These are phyloP conservation scores for Talaromyces trachyspermus DNA, from an alignment of 495 filamentous ascomycete species.

Conservation along the genomic window DNA sequence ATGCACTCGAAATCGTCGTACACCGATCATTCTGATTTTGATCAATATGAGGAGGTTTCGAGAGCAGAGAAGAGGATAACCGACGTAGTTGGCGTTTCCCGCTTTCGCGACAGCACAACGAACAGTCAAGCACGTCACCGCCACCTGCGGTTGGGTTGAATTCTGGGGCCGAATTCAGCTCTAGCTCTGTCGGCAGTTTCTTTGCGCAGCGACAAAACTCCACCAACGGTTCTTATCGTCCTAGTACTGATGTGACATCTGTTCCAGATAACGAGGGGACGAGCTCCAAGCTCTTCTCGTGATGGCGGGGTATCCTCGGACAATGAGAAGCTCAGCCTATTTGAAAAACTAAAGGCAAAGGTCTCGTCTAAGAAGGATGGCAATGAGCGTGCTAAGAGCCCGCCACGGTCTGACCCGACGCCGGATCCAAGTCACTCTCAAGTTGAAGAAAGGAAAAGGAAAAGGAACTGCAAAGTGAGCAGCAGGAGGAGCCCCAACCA, in stretches of 20 bases:
- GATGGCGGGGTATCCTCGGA: constrained; percentile 33
- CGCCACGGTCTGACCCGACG: constrained; percentile 28
- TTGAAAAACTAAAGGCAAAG: constrained; percentile 81
- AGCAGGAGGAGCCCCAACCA: neutral
- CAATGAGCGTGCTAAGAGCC: constrained; percentile 49
- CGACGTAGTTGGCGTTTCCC: constrained; percentile 67
- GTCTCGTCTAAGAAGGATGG: constrained; percentile 69
- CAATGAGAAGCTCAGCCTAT: constrained; percentile 59
- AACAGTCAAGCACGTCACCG: constrained; percentile 45
- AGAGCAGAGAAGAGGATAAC: constrained; percentile 57
- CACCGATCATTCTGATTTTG: constrained; percentile 69
- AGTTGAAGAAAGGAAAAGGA: constrained; percentile 1
- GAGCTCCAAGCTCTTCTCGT: constrained; percentile 16
- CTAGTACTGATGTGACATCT: constrained; percentile 27
- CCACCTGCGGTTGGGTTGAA: constrained; percentile 45
- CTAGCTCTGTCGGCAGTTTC: constrained; percentile 59
- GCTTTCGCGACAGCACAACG: constrained; percentile 46
- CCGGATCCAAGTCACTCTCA: neutral
- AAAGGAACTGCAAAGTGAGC: neutral
- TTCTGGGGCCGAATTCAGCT: constrained; percentile 59
- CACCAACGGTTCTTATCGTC: constrained; percentile 46
- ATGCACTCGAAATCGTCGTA: constrained; percentile 65
- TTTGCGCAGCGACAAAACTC: constrained; percentile 44
- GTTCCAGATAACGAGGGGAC: constrained; percentile 10
- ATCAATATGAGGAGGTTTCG: constrained; percentile 53